These are phyloP conservation scores for Populus hybrid DNA, from an alignment of 441 rosid genomes.

Conservation along the genomic window DNA sequence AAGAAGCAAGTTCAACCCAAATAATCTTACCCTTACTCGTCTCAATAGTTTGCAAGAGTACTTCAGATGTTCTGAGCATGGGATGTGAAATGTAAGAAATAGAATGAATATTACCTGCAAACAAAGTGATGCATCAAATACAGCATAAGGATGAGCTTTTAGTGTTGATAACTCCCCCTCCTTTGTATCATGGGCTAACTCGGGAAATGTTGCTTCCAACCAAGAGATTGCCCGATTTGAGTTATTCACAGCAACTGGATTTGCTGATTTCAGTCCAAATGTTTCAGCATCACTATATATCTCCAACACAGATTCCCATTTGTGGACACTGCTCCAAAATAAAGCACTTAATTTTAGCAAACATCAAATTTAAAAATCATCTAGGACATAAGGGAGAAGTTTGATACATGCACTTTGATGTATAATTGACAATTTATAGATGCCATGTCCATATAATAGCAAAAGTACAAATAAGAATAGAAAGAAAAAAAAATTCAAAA, in stretches of 20 bases:
- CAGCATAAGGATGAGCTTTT: slow-evolving; percentile 72
- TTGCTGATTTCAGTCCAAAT: slow-evolving; percentile 64
- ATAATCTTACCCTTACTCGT: background rate
- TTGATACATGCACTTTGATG: background rate
- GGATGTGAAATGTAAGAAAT: background rate
- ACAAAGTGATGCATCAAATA: slow-evolving; percentile 82
- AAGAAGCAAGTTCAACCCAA: background rate
- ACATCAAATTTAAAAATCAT: slow-evolving; percentile 15
- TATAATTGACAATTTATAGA: background rate
- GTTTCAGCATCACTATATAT: slow-evolving; percentile 76
- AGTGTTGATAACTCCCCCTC: slow-evolving; percentile 43
- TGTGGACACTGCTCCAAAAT: slow-evolving; percentile 54
- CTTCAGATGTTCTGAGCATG: background rate
- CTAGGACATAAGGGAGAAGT: background rate
- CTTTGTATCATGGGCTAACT: slow-evolving; percentile 49
- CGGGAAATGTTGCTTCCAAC: slow-evolving; percentile 94
- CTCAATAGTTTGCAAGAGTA: background rate
- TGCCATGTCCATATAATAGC: background rate
- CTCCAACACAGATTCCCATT: slow-evolving; percentile 81
- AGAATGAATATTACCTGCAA: slow-evolving; percentile 62
- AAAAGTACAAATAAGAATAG: background rate
- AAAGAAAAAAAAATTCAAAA: background rate
- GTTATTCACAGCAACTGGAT: slow-evolving; percentile 58
- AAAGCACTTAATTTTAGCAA: slow-evolving; percentile 20
- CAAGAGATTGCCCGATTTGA: slow-evolving; percentile 81